Evolutionary conservation across 129 eudicot genomes (phyloP).

Genomic region (Artemisia annua): DNA sequence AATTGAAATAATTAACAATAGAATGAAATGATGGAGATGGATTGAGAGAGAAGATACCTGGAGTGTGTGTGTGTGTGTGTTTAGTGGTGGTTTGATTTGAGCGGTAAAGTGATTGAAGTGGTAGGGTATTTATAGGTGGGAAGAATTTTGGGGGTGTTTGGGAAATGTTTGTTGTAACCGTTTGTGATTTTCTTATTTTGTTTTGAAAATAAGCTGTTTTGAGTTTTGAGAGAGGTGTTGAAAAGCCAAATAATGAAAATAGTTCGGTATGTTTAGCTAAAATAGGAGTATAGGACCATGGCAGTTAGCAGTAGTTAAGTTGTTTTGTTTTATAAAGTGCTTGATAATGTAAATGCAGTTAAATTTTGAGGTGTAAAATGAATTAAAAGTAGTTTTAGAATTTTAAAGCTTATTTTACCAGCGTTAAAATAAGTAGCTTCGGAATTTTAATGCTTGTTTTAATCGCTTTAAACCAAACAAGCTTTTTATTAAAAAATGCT

Average conservation of each 20-base stretch:
- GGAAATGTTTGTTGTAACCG: neutral
- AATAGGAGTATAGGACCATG: too few relatives aligned
- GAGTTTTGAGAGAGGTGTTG: too few relatives aligned
- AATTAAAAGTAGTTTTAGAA: too few relatives aligned
- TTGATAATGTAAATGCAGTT: neutral
- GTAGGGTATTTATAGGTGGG: constrained; percentile 16
- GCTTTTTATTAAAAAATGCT: too few relatives aligned
- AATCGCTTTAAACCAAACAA: neutral
- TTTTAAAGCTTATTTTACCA: too few relatives aligned
- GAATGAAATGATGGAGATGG: neutral
- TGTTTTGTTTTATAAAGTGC: neutral
- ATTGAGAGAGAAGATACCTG: constrained; percentile 29
- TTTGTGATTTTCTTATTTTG: too few relatives aligned
- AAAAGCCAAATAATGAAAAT: too few relatives aligned
- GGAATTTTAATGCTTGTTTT: neutral
- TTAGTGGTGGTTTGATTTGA: constrained; percentile 15
- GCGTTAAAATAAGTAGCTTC: too few relatives aligned
- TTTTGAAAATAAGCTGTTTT: too few relatives aligned
- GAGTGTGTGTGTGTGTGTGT: constrained; percentile 12
- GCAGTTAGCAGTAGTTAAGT: too few relatives aligned
- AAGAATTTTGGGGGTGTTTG: neutral
- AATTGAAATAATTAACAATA: neutral
- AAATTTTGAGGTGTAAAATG: too few relatives aligned
- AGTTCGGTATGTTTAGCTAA: too few relatives aligned
- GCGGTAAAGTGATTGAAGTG: constrained; percentile 32